Evolutionary conservation across 1,139 yeast species (phyloP), one percentile per base, ranked within the genome.

Genomic region (Candida sanyaensis): DNA sequence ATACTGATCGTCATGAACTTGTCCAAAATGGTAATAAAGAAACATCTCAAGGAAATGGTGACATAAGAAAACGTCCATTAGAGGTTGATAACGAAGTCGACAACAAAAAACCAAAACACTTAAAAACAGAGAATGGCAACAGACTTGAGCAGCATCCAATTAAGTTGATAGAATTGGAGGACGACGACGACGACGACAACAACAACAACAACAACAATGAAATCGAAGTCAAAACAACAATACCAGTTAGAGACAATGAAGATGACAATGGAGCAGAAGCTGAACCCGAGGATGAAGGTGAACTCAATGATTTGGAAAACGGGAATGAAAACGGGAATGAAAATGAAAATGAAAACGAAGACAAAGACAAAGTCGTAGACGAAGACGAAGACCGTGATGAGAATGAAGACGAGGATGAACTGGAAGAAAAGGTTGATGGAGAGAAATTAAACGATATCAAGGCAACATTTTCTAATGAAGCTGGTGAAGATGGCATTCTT

Each of bases 121-220:
- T 34, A 21, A 46, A 36, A 39, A 5, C 31, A 21, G 49, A 33
- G 1, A 49, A 37, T n/a, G 48, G 43, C 13, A 55, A 49, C 29
- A 57, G 52, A 34, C 60, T 53, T 6, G 54, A 52, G n/a, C 53
- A 43, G 37, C 49, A 46, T 53, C 52, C 44, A 44, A 53, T 43
- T 50, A 58, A 48, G 46, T 58, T 53, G 11, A 52, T 54, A 33
- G 58, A 59, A 12, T 60, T 59, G 8, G 59, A 48, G 31, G 50
- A 42, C 7, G 42, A 56, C 21, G 65, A 61, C 39, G 66, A 60
- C 30, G 68, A 66, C 7, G 57, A 52, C n/a, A n/a, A n/a, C n/a
- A n/a, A n/a, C n/a, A n/a, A n/a, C n/a, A n/a, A n/a, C n/a, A n/a
- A n/a, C n/a, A n/a, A n/a, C n/a, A n/a, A n/a, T n/a, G 55, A 56